Evolutionary conservation across 164 flowering plant genomes (phyloP), one percentile per base, ranked within the genome.

Genomic region (Magnolia changhungtana): DNA sequence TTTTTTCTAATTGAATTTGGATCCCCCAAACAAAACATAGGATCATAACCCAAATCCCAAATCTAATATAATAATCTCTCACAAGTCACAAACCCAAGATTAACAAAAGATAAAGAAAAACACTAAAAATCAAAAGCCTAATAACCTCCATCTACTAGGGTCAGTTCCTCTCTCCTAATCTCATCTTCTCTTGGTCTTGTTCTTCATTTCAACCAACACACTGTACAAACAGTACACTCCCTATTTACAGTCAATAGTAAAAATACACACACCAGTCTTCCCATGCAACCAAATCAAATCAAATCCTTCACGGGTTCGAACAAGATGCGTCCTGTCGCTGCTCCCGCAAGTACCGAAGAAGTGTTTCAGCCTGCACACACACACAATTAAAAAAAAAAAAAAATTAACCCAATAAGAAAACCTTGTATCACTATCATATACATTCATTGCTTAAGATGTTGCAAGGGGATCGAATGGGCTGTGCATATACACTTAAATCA

Each of bases 281-380:
- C 20, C 20, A 61, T 55, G 14, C 65, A 58, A 23, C 49, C 52
- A 67, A 55, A 55, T 16, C 18, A 11, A 55, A 55, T 55, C 61
- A 37, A 37, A 37, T 37, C n/a, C 72, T 74, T 73, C 72, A 81
- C 70, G 91, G 86, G 74, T 84, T 86, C 63, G 91, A 86, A 63
- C 86, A 71, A 7, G 89, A 82, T 10, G 86, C 72, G 24, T 67
- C 97, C 68, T 88, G 89, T 78, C 98, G 90, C 69, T 95, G 87
- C 76, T 91, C 98, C 80, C 98, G 88, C 86, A 95, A 76, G 81
- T 89, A 89, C 76, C 81, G 84, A 23, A 95, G 91, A 74, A 92
- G 92, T 13, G 84, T 87, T 78, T 91, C 97, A n/a, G 98, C 98
- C 98, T 95, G 96, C 78, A 59, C 79, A 79, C 78, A 59, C 79